Evolutionary conservation across 208 protist species (phyloP).

Genomic region (Leishmania major): DNA sequence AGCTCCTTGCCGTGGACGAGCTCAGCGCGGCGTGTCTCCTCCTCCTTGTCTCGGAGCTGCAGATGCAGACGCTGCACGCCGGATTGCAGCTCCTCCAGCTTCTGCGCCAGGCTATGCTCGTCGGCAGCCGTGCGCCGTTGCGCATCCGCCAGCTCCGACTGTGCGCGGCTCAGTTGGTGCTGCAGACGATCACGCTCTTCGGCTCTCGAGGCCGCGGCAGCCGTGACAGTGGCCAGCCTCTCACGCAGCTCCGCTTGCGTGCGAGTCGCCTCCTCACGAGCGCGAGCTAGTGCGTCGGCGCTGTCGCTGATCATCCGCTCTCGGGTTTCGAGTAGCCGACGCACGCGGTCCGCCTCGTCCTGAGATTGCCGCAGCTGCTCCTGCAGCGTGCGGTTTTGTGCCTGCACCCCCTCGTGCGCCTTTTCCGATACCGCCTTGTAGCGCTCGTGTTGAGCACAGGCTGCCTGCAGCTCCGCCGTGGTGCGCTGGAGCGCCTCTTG

Average conservation of each 20-base stretch:
- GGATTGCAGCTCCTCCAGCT: slow-evolving; percentile 41
- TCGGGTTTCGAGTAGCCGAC: slow-evolving; percentile 27
- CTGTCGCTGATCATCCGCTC: slow-evolving; percentile 33
- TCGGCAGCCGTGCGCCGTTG: slow-evolving; percentile 39
- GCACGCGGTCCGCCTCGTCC: slow-evolving; percentile 27
- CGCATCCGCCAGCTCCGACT: slow-evolving; percentile 42
- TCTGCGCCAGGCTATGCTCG: slow-evolving; percentile 28
- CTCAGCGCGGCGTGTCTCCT: slow-evolving; percentile 37
- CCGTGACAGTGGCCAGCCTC: slow-evolving; percentile 35
- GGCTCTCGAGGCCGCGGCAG: slow-evolving; percentile 22
- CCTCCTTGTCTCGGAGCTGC: slow-evolving; percentile 60
- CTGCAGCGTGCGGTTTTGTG: slow-evolving; percentile 28
- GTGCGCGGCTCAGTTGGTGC: slow-evolving; percentile 43
- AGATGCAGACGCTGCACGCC: slow-evolving; percentile 36
- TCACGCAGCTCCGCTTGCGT: slow-evolving; percentile 42
- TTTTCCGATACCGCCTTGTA: slow-evolving; percentile 26
- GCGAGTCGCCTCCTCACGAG: slow-evolving; percentile 27
- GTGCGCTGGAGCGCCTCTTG: slow-evolving; percentile 19
- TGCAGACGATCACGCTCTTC: slow-evolving; percentile 50
- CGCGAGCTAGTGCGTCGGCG: slow-evolving; percentile 11
- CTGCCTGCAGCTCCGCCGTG: slow-evolving; percentile 20
- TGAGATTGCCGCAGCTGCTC: slow-evolving; percentile 33
- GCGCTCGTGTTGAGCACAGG: slow-evolving; percentile 21
- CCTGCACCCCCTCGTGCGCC: slow-evolving; percentile 19
- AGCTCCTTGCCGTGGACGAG: slow-evolving; percentile 48